Conservation (phyloP, 768 basidiomycete species). For the Lanmaoa rubissima region DNA sequence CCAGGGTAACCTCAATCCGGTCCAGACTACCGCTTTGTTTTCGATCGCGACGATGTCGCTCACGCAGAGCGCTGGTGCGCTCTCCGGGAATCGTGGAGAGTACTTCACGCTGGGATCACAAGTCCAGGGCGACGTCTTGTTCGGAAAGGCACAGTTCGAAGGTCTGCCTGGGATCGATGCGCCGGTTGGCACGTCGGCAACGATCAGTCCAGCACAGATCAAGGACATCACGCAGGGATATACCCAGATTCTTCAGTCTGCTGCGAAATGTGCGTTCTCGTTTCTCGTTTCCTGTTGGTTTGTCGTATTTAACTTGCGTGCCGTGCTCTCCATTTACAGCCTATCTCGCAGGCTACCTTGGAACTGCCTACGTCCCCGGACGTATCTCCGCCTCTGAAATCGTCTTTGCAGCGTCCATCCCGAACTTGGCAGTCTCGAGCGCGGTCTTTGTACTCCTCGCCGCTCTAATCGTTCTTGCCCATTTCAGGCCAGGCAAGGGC, state of each 20-base stretch:
- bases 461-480: slow-evolving; percentile 16
- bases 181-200: neutral
- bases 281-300: neutral
- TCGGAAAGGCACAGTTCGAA: slow-evolving; percentile 15
- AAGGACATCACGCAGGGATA: slow-evolving; percentile 20
- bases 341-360: slow-evolving; percentile 23
- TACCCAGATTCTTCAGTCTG: slow-evolving; percentile 20
- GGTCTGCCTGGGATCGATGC: slow-evolving; percentile 1
- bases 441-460: slow-evolving; percentile 25
- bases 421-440: slow-evolving; percentile 25
- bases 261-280: slow-evolving; percentile 14
- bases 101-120: slow-evolving; percentile 12
- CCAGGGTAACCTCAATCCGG: slow-evolving; percentile 25
- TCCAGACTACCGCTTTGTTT: slow-evolving; percentile 25
- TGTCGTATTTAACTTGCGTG: no score
- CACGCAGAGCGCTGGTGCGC: neutral
- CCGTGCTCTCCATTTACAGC: slow-evolving; percentile 2
- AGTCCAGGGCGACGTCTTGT: slow-evolving; percentile 21
- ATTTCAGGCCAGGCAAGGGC: slow-evolving; percentile 26
- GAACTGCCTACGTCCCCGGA: slow-evolving; percentile 31
- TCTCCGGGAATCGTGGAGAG: neutral
- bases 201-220: slow-evolving; percentile 6
- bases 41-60: slow-evolving; percentile 18
- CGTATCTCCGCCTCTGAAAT: slow-evolving; percentile 19
- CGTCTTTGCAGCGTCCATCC: slow-evolving; percentile 28